Evolutionary conservation across 2,329 filamentous ascomycete species (phyloP).

Genomic region (Capronia epimyces): DNA sequence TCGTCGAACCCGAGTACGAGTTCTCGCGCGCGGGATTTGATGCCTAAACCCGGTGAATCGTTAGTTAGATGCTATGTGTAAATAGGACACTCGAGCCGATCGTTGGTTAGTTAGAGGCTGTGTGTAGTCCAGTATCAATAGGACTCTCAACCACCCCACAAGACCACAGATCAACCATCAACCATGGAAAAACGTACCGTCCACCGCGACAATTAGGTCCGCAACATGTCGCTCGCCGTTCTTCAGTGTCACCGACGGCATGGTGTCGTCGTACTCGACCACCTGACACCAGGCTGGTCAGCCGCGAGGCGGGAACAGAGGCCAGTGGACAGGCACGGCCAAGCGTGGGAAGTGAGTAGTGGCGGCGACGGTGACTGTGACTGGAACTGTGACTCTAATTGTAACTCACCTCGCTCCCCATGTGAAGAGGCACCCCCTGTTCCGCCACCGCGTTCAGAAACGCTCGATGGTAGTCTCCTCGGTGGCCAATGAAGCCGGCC

Average conservation of each 20-base stretch:
- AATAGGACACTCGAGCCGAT: too few species aligned
- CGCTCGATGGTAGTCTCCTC: conserved; percentile 56
- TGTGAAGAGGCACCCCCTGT: conserved; percentile 32
- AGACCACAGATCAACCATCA: neutral
- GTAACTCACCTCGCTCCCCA: conserved; percentile 37
- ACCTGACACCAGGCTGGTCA: conserved; percentile 11
- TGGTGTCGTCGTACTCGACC: conserved; percentile 18
- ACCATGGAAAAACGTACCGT: conserved; percentile 36
- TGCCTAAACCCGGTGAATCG: conserved; percentile 33
- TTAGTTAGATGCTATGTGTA: neutral
- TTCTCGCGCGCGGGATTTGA: conserved; percentile 50
- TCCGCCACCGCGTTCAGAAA: conserved; percentile 50
- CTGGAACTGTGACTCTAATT: too few species aligned
- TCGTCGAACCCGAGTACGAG: conserved; percentile 41
- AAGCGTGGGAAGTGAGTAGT: too few species aligned
- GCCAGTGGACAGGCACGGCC: neutral
- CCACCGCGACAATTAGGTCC: conserved; percentile 48
- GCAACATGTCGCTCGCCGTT: conserved; percentile 31
- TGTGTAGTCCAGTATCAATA: too few species aligned
- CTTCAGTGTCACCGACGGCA: conserved; percentile 17
- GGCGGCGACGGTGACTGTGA: too few species aligned
- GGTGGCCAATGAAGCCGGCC: conserved; percentile 55
- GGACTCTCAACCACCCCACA: neutral
- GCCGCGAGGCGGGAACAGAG: neutral
- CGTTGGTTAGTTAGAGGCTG: too few species aligned